Evolutionary conservation across 495 filamentous ascomycete species (phyloP).

Genomic region (Penicillium malachiteum): DNA sequence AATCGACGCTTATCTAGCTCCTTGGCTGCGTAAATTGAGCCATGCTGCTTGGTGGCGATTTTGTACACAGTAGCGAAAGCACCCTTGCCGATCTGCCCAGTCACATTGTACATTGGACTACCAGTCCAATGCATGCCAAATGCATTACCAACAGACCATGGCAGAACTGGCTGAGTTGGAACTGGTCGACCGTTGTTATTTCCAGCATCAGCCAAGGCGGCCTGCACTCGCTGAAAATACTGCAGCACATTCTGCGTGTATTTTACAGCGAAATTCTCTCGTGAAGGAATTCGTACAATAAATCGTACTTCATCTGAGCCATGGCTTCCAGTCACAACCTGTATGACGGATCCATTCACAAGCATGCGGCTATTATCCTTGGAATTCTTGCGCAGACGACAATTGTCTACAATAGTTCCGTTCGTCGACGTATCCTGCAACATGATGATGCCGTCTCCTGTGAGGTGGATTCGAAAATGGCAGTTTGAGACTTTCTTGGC

Average conservation of each 20-base stretch:
- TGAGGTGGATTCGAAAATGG: slow-evolving; percentile 90
- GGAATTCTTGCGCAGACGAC: slow-evolving; percentile 53
- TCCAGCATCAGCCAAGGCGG: slow-evolving; percentile 19
- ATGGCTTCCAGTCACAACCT: slow-evolving; percentile 56
- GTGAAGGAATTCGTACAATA: slow-evolving; percentile 77
- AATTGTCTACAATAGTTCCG: slow-evolving; percentile 79
- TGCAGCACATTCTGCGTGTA: slow-evolving; percentile 59
- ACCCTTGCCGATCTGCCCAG: slow-evolving; percentile 79
- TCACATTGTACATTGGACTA: slow-evolving; percentile 76
- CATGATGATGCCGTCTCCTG: slow-evolving; percentile 77
- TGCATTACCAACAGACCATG: slow-evolving; percentile 38
- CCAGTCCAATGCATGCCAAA: slow-evolving; percentile 77
- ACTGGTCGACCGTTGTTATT: slow-evolving; percentile 25
- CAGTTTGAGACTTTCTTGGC: slow-evolving; percentile 73
- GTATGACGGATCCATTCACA: slow-evolving; percentile 67
- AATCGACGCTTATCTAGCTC: slow-evolving; percentile 86
- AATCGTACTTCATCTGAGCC: slow-evolving; percentile 63
- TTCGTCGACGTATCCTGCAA: slow-evolving; percentile 90
- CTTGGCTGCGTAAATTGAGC: slow-evolving; percentile 81
- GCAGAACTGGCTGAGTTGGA: slow-evolving; percentile 29
- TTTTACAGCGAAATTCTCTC: slow-evolving; percentile 56
- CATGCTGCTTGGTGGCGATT: slow-evolving; percentile 74
- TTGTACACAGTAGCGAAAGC: slow-evolving; percentile 93
- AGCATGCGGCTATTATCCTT: slow-evolving; percentile 61
- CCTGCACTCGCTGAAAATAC: slow-evolving; percentile 49